These are phyloP conservation scores for Aschersonia sp. DNA, from an alignment of 2,329 filamentous ascomycete genomes.

Conservation along the genomic window DNA sequence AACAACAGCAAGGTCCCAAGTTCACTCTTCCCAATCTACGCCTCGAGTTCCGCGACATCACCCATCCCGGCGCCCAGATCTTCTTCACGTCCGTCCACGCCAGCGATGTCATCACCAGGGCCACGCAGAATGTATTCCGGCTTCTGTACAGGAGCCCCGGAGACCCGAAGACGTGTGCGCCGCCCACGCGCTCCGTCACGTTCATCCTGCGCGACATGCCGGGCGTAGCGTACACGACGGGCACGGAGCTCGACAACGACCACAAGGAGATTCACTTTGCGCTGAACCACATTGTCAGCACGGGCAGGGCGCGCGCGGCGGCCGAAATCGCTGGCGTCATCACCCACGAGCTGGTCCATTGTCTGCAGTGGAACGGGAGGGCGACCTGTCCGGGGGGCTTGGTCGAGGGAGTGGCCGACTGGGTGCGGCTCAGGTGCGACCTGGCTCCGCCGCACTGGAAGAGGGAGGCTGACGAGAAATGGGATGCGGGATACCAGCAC, in stretches of 20 bases:
- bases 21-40: constrained; percentile 41
- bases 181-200: constrained; percentile 72
- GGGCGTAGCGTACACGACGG: constrained; percentile 82
- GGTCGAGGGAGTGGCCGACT: constrained; percentile 87
- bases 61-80: constrained; percentile 42
- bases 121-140: constrained; percentile 53
- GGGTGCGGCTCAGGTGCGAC: constrained; percentile 63
- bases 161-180: constrained; percentile 25
- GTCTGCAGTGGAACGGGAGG: constrained; percentile 66
- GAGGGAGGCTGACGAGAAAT: constrained; percentile 40
- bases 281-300: constrained; percentile 52
- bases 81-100: constrained; percentile 58
- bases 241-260: constrained; percentile 61
- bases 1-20: background rate
- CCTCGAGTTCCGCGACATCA: constrained; percentile 43
- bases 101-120: constrained; percentile 42
- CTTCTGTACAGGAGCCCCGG: constrained; percentile 50
- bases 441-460: constrained; percentile 78
- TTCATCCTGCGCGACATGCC: constrained; percentile 64
- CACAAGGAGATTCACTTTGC: constrained; percentile 92
- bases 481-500: constrained; percentile 81
- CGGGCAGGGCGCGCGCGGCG: constrained; percentile 26
- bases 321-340: constrained; percentile 70
- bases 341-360: constrained; percentile 89
- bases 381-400: constrained; percentile 56